A percentile compares a stretch with the other conserved stretches of the same genome.
phyloP scores from a whole-genome alignment of 2,329 filamentous ascomycete genomes.

The Ophiostoma angusticollis region DNA sequence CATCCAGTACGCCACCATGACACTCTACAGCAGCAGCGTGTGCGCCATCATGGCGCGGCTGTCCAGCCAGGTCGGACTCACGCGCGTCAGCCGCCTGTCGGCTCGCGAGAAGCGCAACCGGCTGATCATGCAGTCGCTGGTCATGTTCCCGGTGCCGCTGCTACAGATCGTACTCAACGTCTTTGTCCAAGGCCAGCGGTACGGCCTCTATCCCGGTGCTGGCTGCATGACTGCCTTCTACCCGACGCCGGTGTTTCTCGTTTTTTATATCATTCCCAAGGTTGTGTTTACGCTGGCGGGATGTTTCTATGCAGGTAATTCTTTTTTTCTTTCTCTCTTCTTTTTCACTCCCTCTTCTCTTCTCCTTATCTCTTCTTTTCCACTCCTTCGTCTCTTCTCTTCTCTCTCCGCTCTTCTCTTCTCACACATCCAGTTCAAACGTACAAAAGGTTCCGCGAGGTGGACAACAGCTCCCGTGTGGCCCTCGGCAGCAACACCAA shows the following conservation, averaged over 20 bases:
- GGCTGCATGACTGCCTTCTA: slow-evolving; percentile 36
- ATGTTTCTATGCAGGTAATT: slow-evolving; percentile 29
- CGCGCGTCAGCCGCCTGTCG: slow-evolving; percentile 28
- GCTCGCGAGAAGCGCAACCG: slow-evolving; percentile 28
- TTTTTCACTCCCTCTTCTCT: neutral
- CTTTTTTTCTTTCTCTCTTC: neutral
- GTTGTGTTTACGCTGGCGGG: slow-evolving; percentile 31
- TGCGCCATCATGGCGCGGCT: slow-evolving; percentile 44
- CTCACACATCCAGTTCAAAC: slow-evolving; percentile 27
- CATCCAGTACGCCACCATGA: slow-evolving; percentile 23
- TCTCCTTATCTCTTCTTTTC: neutral
- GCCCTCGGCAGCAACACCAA: slow-evolving; percentile 27
- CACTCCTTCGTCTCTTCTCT: neutral
- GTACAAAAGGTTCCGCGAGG: slow-evolving; percentile 33
- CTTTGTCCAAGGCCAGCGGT: slow-evolving; percentile 35
- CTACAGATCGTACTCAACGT: slow-evolving; percentile 36
- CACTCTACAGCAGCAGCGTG: slow-evolving; percentile 36
- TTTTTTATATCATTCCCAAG: slow-evolving; percentile 36
- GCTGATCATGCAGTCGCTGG: slow-evolving; percentile 34
- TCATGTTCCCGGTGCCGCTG: slow-evolving; percentile 42
- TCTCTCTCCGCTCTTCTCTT: no score
- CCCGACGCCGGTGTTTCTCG: slow-evolving; percentile 32
- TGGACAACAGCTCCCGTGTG: slow-evolving; percentile 28
- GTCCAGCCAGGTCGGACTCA: slow-evolving; percentile 34
- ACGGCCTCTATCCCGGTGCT: slow-evolving; percentile 33